Evolutionary conservation across 2,329 filamentous ascomycete species (phyloP).

Genomic region (Phoma herbarum): DNA sequence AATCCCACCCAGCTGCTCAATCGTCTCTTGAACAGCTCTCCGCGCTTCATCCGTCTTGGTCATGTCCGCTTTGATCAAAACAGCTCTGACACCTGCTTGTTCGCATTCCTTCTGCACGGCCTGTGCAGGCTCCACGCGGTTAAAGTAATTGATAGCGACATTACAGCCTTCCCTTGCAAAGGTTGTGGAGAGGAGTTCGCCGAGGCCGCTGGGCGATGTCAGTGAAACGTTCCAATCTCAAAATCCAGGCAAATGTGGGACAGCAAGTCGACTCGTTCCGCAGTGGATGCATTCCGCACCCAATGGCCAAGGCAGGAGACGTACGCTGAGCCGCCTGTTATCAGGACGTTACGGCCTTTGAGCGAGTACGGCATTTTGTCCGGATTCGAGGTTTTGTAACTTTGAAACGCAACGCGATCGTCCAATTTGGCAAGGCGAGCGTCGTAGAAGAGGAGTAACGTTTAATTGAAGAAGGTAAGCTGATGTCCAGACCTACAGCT

Average conservation of each 20-base stretch:
- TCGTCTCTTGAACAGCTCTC: slow-evolving; percentile 66
- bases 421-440: too few relatives aligned
- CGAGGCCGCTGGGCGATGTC: slow-evolving; percentile 66
- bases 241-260: too few relatives aligned
- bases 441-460: not conserved
- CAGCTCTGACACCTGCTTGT: slow-evolving; percentile 60
- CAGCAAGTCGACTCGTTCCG: too few relatives aligned
- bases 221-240: not conserved
- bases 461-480: not conserved
- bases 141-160: slow-evolving; percentile 77
- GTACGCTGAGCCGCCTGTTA: slow-evolving; percentile 71
- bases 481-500: not conserved
- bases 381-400: too few relatives aligned
- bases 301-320: too few relatives aligned
- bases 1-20: slow-evolving; percentile 71
- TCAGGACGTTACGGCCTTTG: slow-evolving; percentile 67
- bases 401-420: too few relatives aligned
- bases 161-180: slow-evolving; percentile 75
- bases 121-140: slow-evolving; percentile 67
- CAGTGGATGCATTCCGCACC: too few relatives aligned
- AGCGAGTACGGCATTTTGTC: slow-evolving; percentile 68
- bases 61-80: slow-evolving; percentile 72
- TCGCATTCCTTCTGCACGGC: slow-evolving; percentile 66
- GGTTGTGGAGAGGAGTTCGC: slow-evolving; percentile 71
- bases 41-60: slow-evolving; percentile 67